A percentile compares a stretch with the other conserved stretches of the same genome.
phyloP scores from a whole-genome alignment of 1,284 basidiomycete genomes.

The Ceratobasidium sp. region DNA sequence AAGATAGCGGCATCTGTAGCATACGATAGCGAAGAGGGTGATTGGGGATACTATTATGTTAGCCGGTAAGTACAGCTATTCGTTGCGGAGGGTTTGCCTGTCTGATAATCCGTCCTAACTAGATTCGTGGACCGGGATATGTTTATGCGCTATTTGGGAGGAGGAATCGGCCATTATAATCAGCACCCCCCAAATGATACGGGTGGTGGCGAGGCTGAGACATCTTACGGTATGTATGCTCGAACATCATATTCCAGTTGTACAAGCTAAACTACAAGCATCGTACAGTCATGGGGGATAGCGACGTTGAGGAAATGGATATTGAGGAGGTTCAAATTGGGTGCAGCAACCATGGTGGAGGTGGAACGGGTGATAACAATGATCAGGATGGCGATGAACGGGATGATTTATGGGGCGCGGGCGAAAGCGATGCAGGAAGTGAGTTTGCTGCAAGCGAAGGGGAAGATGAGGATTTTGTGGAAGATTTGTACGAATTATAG shows the following conservation, averaged over 20 bases:
- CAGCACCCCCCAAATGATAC: conserved; percentile 41
- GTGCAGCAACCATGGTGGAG: no score
- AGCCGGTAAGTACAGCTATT: conserved; percentile 46
- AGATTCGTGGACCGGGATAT: conserved; percentile 51
- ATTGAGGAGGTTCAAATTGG: no score
- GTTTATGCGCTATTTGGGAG: conserved; percentile 48
- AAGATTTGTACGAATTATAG: conserved; percentile 15
- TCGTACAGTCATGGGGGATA: no score
- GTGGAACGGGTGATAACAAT: no score
- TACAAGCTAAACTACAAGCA: not conserved
- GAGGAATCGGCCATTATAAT: conserved; percentile 48
- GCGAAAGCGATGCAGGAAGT: conserved; percentile 44
- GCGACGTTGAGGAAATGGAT: no score
- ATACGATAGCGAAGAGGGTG: conserved; percentile 31
- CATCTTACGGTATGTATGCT: not conserved
- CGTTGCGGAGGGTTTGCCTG: no score
- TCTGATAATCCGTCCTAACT: no score
- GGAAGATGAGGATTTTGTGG: conserved; percentile 29
- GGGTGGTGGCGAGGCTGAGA: not conserved
- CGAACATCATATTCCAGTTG: not conserved
- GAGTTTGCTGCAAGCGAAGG: conserved; percentile 41
- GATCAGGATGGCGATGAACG: no score
- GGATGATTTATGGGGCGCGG: not conserved
- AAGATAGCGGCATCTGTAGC: not conserved
- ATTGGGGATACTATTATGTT: conserved; percentile 46